Evolutionary conservation across 176 grass and related monocot species (phyloP).

Genomic region (Ensete glaucum): DNA sequence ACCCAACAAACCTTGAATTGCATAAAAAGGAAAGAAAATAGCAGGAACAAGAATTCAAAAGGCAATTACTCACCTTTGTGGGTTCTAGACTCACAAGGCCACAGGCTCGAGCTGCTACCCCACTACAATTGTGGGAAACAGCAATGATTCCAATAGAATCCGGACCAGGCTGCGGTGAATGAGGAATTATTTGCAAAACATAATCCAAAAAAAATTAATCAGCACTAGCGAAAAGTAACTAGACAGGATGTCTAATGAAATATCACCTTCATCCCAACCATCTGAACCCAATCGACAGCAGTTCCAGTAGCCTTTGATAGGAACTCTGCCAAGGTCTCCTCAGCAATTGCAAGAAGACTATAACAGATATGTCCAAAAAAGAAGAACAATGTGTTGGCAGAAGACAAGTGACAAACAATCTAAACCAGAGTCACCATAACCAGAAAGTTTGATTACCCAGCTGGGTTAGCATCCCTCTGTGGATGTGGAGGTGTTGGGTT

Average conservation of each 20-base stretch:
- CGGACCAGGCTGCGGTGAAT: conserved; percentile 84
- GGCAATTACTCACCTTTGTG: conserved; percentile 56
- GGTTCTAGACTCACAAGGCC: conserved; percentile 99
- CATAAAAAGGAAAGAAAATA: neutral
- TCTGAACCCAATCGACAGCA: conserved; percentile 96
- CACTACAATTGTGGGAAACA: conserved; percentile 99
- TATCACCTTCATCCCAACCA: conserved; percentile 98
- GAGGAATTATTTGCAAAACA: neutral
- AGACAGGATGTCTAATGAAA: neutral
- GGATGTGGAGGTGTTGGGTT: conserved; percentile 57
- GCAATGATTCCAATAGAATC: conserved; percentile 99
- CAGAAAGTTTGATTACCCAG: conserved; percentile 42
- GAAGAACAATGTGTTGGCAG: conserved; percentile 4
- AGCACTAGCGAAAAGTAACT: neutral
- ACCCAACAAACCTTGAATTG: neutral
- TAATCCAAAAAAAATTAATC: neutral
- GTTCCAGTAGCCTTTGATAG: conserved; percentile 97
- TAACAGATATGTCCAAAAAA: neutral
- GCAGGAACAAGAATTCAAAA: neutral
- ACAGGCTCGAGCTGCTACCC: conserved; percentile 92
- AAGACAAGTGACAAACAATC: neutral
- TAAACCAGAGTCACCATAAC: neutral
- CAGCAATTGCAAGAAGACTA: conserved; percentile 94
- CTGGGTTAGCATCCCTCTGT: conserved; percentile 84
- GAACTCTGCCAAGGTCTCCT: conserved; percentile 98